Base-by-base conservation (phyloP, 305 asterid species). In the Fraxinus angustifolia region DNA sequence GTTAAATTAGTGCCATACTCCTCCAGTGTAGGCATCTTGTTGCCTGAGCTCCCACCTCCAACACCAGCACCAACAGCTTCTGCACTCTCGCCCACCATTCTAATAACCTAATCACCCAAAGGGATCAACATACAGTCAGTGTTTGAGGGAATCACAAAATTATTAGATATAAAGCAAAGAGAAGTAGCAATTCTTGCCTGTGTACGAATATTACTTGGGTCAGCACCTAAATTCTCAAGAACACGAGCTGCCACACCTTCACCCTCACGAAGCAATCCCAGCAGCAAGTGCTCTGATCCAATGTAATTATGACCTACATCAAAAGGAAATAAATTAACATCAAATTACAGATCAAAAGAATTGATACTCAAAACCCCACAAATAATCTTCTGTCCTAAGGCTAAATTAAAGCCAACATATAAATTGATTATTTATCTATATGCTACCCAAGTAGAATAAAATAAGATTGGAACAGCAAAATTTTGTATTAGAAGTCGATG, bases 241-340 rank as follows among this genome's bases (percentile, higher is more conserved):
- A 92, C 97, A 60, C 97, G 97, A 56, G 97, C 98, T 71, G 98
- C 99, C 83, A 93, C 99, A 75, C 99, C 99, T 90, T 95, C 97
- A 77, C 99, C 99, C 89, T 95, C 99, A 34, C 98, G 97, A 82
- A 95, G 97, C 91, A 95, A 90, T 79, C 99, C 99, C 83, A 95
- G 90, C 77, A 95, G 88, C 89, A 95, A 93, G 88, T 95, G 99
- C 88, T 95, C 99, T 8, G 99, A 92, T 78, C 99, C 99, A 86
- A 95, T 95, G 91, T 95, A 95, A 87, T 94, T 94, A 88, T 95
- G 98, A 78, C 99, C 99, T 95, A 82, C 42, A 82, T 34, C 83
- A 83, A 78, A 21, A 82, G 48, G n/a, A 38, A 72, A 36, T 26
- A 78, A 23, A 78, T 34, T 19, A 14, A 42, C 33, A 75, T 14